Percentiles rank a stretch among this genome's conserved stretches.
Conservation (phyloP, 2,329 filamentous ascomycete genomes). For the Geosmithia morbida region DNA sequence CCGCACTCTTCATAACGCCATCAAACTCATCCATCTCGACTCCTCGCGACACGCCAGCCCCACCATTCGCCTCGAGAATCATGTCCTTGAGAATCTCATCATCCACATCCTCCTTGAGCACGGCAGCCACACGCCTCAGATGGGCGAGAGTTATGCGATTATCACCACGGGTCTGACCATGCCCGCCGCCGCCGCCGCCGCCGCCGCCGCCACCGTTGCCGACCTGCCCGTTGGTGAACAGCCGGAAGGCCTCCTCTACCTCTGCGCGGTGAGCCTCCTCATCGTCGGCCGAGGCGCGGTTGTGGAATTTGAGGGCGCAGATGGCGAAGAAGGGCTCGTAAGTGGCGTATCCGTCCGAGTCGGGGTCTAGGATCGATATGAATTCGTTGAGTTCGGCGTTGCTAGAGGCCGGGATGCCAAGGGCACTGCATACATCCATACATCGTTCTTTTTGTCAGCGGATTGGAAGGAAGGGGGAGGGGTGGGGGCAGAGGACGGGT, state of each 20-base stretch:
- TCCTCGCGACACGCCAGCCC: constrained; percentile 52
- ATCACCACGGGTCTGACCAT: constrained; percentile 1
- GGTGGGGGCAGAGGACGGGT: not conserved
- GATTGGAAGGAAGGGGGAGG: constrained; percentile 1
- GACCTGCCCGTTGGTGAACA: constrained; percentile 52
- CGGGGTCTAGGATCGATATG: constrained; percentile 68
- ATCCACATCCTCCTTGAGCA: constrained; percentile 70
- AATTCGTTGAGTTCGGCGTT: constrained; percentile 61
- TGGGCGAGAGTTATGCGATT: constrained; percentile 65
- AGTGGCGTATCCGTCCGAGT: constrained; percentile 59
- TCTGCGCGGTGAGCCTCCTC: constrained; percentile 42
- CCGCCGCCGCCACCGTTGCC: too few relatives aligned
- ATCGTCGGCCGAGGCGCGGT: constrained; percentile 35
- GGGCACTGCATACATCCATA: constrained; percentile 46
- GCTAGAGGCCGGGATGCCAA: constrained; percentile 55
- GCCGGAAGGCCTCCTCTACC: constrained; percentile 64
- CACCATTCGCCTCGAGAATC: constrained; percentile 87
- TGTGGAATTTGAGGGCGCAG: constrained; percentile 72
- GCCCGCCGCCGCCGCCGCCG: too few relatives aligned
- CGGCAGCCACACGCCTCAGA: constrained; percentile 62
- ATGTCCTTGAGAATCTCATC: constrained; percentile 84
- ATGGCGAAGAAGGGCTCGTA: constrained; percentile 79
- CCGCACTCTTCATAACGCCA: constrained; percentile 70
- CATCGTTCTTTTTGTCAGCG: too few relatives aligned
- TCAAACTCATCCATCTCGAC: constrained; percentile 74